Evolutionary conservation across 2,329 filamentous ascomycete genomes (phyloP).

Genomic region (Thyridium curvatum): DNA sequence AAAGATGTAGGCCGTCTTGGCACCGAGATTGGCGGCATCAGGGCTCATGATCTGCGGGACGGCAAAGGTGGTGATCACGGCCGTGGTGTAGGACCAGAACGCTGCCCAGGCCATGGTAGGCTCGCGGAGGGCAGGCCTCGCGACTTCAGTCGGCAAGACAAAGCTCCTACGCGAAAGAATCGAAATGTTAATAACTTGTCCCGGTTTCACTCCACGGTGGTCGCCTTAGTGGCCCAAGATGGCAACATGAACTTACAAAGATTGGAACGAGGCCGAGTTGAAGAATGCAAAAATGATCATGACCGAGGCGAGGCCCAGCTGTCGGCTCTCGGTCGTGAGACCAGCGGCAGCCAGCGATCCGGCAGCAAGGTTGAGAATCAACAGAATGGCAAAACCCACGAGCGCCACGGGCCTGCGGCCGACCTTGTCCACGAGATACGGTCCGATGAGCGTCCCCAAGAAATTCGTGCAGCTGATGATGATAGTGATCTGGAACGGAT

Average conservation of each 20-base stretch:
- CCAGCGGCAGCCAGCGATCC: slow-evolving; percentile 23
- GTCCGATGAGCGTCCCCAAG: slow-evolving; percentile 25
- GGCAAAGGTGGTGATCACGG: slow-evolving; percentile 29
- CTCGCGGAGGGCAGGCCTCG: slow-evolving; percentile 26
- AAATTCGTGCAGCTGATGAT: slow-evolving; percentile 26
- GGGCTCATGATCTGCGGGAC: slow-evolving; percentile 22
- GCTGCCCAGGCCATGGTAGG: slow-evolving; percentile 27
- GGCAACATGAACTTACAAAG: slow-evolving; percentile 16
- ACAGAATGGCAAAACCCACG: slow-evolving; percentile 22
- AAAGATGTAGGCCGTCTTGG: slow-evolving; percentile 5
- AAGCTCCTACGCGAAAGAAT: slow-evolving; percentile 1
- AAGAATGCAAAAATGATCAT: slow-evolving; percentile 29
- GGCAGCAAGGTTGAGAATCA: slow-evolving; percentile 23
- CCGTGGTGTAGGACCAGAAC: slow-evolving; percentile 25
- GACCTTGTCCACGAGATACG: slow-evolving; percentile 23
- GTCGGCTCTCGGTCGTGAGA: slow-evolving; percentile 12
- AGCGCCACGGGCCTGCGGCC: slow-evolving; percentile 27
- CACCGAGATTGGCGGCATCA: slow-evolving; percentile 8
- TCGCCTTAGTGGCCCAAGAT: no score
- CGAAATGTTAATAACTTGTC: no score
- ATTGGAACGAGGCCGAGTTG: slow-evolving; percentile 27
- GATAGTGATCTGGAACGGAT: slow-evolving; percentile 26
- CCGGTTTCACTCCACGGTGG: no score
- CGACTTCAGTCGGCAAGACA: slow-evolving; percentile 24
- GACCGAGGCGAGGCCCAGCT: slow-evolving; percentile 20